A percentile compares a stretch with the other conserved stretches of the same genome.
These are phyloP conservation scores for Myrica gale DNA, from an alignment of 306 rosid genomes.

Conservation along the genomic window DNA sequence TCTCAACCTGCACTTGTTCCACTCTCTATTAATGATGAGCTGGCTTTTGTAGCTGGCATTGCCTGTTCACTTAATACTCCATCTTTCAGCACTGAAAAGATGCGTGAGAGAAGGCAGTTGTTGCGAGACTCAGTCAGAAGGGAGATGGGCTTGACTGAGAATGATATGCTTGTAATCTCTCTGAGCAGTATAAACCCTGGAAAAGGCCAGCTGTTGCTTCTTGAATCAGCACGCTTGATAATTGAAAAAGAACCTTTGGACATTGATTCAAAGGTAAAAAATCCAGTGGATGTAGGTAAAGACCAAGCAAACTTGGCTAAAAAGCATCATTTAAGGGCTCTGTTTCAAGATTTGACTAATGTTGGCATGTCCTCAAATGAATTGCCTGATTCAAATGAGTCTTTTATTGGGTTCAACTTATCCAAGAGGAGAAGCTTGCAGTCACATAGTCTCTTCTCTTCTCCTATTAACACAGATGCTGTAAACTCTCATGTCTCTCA, in stretches of 20 bases:
- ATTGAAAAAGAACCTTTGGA: slow-evolving; percentile 36
- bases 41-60: slow-evolving; percentile 80
- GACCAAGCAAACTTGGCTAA: slow-evolving; percentile 39
- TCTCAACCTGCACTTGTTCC: slow-evolving; percentile 67
- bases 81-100: slow-evolving; percentile 49
- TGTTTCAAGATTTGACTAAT: slow-evolving; percentile 47
- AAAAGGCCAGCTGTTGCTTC: slow-evolving; percentile 81
- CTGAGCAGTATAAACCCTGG: slow-evolving; percentile 90
- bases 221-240: slow-evolving; percentile 59
- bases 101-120: slow-evolving; percentile 57
- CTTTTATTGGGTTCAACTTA: slow-evolving; percentile 35
- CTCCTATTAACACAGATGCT: slow-evolving; percentile 36
- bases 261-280: slow-evolving; percentile 32
- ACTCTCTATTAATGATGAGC: slow-evolving; percentile 75
- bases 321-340: slow-evolving; percentile 55
- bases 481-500: slow-evolving; percentile 24
- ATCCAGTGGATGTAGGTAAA: slow-evolving; percentile 30
- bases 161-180: slow-evolving; percentile 74
- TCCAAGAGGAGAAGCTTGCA: slow-evolving; percentile 18
- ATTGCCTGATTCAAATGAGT: slow-evolving; percentile 24
- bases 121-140: slow-evolving; percentile 63
- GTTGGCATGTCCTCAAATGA: slow-evolving; percentile 33
- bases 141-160: slow-evolving; percentile 71
- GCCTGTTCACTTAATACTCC: slow-evolving; percentile 79
- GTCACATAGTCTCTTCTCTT: slow-evolving; percentile 28